Evolutionary conservation across 768 basidiomycete species (phyloP).

Genomic region (Pleurotus citrinopileatus): DNA sequence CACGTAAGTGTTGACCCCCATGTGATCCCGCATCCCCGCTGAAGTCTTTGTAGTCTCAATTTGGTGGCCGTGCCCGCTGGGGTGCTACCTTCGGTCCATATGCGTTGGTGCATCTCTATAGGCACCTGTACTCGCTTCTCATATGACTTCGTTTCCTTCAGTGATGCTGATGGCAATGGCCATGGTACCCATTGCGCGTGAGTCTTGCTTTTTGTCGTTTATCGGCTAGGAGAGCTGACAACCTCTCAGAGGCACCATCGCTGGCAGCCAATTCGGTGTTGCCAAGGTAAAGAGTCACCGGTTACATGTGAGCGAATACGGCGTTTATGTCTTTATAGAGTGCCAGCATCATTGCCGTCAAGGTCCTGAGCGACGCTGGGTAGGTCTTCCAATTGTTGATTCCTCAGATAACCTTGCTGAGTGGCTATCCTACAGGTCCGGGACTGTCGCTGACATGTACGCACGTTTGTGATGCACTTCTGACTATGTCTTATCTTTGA

Average conservation of each 20-base stretch:
- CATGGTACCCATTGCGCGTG: slow-evolving; percentile 41
- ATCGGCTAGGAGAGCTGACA: neutral
- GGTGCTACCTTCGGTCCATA: slow-evolving; percentile 33
- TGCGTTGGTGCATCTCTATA: slow-evolving; percentile 5
- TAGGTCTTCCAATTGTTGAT: slow-evolving; percentile 12
- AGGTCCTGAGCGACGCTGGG: slow-evolving; percentile 36
- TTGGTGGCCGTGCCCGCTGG: slow-evolving; percentile 40
- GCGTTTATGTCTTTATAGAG: slow-evolving; percentile 22
- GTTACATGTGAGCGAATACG: neutral
- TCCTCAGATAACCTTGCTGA: neutral
- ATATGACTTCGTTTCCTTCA: neutral
- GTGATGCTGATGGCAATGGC: slow-evolving; percentile 34
- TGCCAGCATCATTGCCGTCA: slow-evolving; percentile 37
- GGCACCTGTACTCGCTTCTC: neutral
- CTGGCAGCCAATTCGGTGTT: slow-evolving; percentile 31
- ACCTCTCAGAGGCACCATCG: slow-evolving; percentile 27
- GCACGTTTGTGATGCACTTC: slow-evolving; percentile 1
- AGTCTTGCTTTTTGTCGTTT: slow-evolving; percentile 5
- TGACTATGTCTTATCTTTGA: neutral
- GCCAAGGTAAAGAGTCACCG: slow-evolving; percentile 21
- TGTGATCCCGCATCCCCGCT: neutral
- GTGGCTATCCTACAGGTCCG: slow-evolving; percentile 4
- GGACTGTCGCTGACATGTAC: slow-evolving; percentile 23
- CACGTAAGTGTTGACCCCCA: slow-evolving; percentile 18
- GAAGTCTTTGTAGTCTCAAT: slow-evolving; percentile 24